A percentile compares a stretch with the other conserved stretches of the same genome.
phyloP scores from a whole-genome alignment of 1,284 basidiomycete species.

The Marasmius fiardii region DNA sequence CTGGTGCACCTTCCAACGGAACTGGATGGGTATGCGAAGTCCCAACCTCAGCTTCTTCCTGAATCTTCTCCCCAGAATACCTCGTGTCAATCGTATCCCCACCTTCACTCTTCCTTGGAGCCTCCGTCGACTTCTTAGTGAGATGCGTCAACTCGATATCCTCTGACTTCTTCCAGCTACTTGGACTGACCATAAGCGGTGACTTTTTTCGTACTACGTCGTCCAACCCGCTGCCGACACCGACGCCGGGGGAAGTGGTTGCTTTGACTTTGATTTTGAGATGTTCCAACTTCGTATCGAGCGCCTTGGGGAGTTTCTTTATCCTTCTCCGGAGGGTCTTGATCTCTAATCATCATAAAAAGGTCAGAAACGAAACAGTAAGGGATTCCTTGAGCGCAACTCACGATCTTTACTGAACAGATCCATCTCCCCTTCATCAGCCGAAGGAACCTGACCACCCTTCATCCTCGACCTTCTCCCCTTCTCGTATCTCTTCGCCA shows the following conservation, averaged over 20 bases:
- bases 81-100: background rate
- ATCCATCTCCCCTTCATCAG: slow-evolving; percentile 32
- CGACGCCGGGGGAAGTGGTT: background rate
- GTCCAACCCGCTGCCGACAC: no score
- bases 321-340: slow-evolving; percentile 27
- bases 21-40: background rate
- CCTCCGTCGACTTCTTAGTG: background rate
- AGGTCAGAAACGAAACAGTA: background rate
- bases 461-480: slow-evolving; percentile 22
- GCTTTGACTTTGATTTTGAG: slow-evolving; percentile 22
- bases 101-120: background rate
- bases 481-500: slow-evolving; percentile 36
- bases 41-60: background rate
- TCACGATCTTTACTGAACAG: slow-evolving; percentile 39
- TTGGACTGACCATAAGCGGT: slow-evolving; percentile 7
- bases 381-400: slow-evolving; percentile 10
- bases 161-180: slow-evolving; percentile 5
- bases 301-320: slow-evolving; percentile 25
- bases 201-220: background rate
- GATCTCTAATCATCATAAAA: slow-evolving; percentile 16
- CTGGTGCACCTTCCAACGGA: slow-evolving; percentile 1
- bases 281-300: slow-evolving; percentile 24
- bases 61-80: background rate
- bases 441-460: slow-evolving; percentile 10
- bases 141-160: slow-evolving; percentile 1